phyloP scores from a whole-genome alignment of 352 stramenopile species.

The Globisporangium megalacanthum region DNA sequence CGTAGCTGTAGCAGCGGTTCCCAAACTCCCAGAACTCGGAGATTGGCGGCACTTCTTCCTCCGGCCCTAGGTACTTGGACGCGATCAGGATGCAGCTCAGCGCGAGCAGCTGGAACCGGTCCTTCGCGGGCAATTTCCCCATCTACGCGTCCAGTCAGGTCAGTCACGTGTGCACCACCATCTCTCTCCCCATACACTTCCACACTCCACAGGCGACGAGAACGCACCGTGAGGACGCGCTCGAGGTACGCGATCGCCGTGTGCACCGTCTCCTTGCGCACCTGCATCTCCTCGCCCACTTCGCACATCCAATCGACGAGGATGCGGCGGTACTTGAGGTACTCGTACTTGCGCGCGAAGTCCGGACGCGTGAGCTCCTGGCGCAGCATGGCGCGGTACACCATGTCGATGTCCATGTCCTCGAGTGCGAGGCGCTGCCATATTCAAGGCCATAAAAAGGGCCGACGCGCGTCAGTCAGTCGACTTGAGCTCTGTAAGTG shows the following conservation, averaged over 20 bases:
- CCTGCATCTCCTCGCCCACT: constrained; percentile 78
- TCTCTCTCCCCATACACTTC: neutral
- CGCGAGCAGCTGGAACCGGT: constrained; percentile 77
- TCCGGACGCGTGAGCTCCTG: constrained; percentile 66
- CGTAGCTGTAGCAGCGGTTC: constrained; percentile 78
- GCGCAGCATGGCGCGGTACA: constrained; percentile 70
- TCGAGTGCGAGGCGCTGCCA: constrained; percentile 59
- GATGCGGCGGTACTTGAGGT: constrained; percentile 78
- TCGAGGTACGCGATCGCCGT: constrained; percentile 80
- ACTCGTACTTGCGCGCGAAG: constrained; percentile 72
- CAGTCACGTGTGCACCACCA: neutral
- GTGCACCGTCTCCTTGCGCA: constrained; percentile 79
- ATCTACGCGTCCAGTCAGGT: constrained; percentile 7
- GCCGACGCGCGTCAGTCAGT: neutral
- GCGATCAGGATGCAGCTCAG: constrained; percentile 78
- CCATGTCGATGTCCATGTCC: constrained; percentile 65
- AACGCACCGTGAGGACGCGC: constrained; percentile 42
- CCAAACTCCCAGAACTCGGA: constrained; percentile 84
- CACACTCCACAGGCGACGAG: too few species aligned
- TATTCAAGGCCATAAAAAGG: neutral
- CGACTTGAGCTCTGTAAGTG: too few species aligned
- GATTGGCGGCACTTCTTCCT: constrained; percentile 77
- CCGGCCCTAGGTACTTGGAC: constrained; percentile 72
- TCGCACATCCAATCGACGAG: constrained; percentile 85
- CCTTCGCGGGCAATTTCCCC: constrained; percentile 52